Evolutionary conservation across 768 basidiomycete species (phyloP), one percentile per base, ranked within the genome.

Genomic region (Mycena latifolia): DNA sequence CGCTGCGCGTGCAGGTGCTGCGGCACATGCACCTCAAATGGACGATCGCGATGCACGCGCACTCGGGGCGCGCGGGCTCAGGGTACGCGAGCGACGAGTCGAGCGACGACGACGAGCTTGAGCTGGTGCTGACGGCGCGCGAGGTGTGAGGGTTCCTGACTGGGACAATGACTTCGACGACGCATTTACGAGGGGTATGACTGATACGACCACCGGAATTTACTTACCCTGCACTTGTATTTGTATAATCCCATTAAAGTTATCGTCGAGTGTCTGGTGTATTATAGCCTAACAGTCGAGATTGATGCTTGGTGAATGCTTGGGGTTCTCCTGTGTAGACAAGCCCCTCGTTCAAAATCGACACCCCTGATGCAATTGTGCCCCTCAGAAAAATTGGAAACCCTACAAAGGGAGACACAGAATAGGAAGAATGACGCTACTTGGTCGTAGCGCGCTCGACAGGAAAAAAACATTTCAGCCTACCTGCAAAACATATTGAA

Each of bases 11-110:
- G 4, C 68, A 69, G 48, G 55, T 69, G 0, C 61, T 69, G 24
- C 60, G 61, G n/a, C 63, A 69, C 52, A 60, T 61, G 64, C 68
- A 69, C 41, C 63, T 69, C 22, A 65, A 69, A 33, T 69, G 68
- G 63, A 63, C 54, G 24, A 47, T 63, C 29, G 47, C 65, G 3
- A 61, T n/a, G n/a, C n/a, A n/a, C n/a, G n/a, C 55, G 60, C 50
- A 52, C 35, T 33, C 60, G 29, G 52, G 33, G 6, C 58, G 37
- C 18, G n/a, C 54, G 11, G 46, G 52, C 15, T 60, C 58, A 3
- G 65, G 65, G 24, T 56, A 66, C n/a, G 48, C 54, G 41, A 61
- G 60, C 50, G 60, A 61, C 27, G 59, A 66, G 35, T 47, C 51
- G 33, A 58, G 63, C 31, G 65, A 66, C 8, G 65, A 66, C 53